Conservation (phyloP, 148 eudicot genomes). For the Drosera capensis region DNA sequence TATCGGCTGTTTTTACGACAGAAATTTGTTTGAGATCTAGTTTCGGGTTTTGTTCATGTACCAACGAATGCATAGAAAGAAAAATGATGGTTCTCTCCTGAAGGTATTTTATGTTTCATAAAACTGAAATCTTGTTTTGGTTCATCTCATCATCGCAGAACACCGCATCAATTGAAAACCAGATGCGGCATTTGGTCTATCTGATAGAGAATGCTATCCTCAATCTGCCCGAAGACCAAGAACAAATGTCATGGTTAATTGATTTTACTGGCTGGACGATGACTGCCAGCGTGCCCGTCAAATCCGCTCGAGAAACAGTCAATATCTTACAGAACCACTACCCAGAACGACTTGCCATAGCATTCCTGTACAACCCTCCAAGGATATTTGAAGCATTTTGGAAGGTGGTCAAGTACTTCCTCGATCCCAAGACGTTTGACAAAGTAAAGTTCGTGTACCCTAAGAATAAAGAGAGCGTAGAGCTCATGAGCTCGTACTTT, state of each 20-base stretch:
- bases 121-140: neutral
- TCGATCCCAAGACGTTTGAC: slow-evolving; percentile 49
- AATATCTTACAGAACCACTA: slow-evolving; percentile 77
- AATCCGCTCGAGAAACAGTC: slow-evolving; percentile 56
- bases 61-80: too few relatives aligned
- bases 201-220: slow-evolving; percentile 80
- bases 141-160: slow-evolving; percentile 24
- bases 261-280: slow-evolving; percentile 74
- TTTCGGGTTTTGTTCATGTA: neutral
- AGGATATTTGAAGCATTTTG: slow-evolving; percentile 67
- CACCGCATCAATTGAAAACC: slow-evolving; percentile 50
- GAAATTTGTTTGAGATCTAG: neutral
- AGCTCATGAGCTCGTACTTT: slow-evolving; percentile 44
- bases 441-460: slow-evolving; percentile 69
- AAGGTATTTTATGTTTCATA: neutral
- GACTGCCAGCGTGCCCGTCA: slow-evolving; percentile 44
- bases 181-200: slow-evolving; percentile 69
- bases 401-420: slow-evolving; percentile 67
- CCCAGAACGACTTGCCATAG: slow-evolving; percentile 75
- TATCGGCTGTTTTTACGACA: too few relatives aligned
- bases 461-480: slow-evolving; percentile 52
- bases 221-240: slow-evolving; percentile 83
- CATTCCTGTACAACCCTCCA: slow-evolving; percentile 73
- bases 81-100: too few relatives aligned
- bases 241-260: slow-evolving; percentile 83